Percentiles rank a stretch among this genome's conserved stretches.
These are phyloP conservation scores for Kokia cookei DNA, from an alignment of 441 rosid species.

Conservation along the genomic window DNA sequence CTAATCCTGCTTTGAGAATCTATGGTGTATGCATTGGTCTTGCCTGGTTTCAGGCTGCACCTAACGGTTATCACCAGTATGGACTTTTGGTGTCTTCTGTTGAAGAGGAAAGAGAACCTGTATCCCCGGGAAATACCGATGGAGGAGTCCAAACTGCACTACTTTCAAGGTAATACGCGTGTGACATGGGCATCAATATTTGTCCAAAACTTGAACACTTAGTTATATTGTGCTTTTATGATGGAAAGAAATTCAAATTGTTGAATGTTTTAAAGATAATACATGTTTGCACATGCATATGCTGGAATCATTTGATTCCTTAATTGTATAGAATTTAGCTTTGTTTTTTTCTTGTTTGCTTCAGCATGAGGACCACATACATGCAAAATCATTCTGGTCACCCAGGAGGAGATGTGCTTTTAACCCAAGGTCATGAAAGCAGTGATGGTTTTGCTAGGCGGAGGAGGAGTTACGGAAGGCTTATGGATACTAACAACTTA, in stretches of 20 bases:
- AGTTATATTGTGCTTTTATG: neutral
- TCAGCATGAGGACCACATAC: constrained; percentile 31
- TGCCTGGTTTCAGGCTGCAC: constrained; percentile 88
- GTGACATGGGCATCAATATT: neutral
- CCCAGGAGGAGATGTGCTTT: constrained; percentile 37
- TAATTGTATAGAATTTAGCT: constrained; percentile 21
- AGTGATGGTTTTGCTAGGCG: constrained; percentile 44
- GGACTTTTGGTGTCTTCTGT: constrained; percentile 69
- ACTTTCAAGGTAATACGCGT: constrained; percentile 39
- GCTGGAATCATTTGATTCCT: neutral
- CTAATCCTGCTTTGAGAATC: constrained; percentile 77
- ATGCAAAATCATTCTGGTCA: constrained; percentile 38
- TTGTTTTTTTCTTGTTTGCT: constrained; percentile 19
- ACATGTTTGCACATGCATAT: neutral
- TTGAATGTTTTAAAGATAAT: constrained; percentile 25
- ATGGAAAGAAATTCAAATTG: neutral
- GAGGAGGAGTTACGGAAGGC: constrained; percentile 60
- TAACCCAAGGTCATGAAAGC: constrained; percentile 40
- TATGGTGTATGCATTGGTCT: constrained; percentile 70
- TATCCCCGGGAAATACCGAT: constrained; percentile 30
- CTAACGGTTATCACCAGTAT: constrained; percentile 84
- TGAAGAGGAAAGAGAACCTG: constrained; percentile 43
- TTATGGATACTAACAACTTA: constrained; percentile 71
- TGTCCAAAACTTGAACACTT: neutral
- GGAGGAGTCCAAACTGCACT: constrained; percentile 35